Evolutionary conservation across 805 yeast genomes (phyloP).

Genomic region (Zygosaccharomyces bailii): DNA sequence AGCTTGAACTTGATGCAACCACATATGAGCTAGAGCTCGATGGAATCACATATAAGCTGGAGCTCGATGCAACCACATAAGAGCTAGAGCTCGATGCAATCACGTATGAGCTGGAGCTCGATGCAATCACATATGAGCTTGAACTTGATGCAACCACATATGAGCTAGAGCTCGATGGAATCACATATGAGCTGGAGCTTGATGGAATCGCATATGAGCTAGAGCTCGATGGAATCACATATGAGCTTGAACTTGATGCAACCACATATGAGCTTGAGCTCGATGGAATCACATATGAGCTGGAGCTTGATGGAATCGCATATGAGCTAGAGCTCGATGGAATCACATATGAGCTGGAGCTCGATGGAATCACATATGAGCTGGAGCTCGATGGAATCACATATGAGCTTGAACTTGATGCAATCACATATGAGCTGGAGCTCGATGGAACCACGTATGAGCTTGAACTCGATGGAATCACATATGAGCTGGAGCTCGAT

Average conservation of each 20-base stretch:
- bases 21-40: neutral
- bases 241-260: neutral
- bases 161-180: neutral
- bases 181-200: neutral
- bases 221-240: neutral
- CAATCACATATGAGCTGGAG: neutral
- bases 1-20: neutral
- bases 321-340: conserved; percentile 1
- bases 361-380: neutral
- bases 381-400: conserved; percentile 1
- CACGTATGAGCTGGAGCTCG: neutral
- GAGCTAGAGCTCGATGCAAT: neutral
- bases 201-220: neutral
- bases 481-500: neutral
- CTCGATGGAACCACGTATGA: conserved; percentile 1
- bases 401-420: conserved; percentile 1
- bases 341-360: neutral
- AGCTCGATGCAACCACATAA: neutral
- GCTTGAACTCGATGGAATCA: conserved; percentile 1
- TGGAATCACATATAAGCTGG: neutral
- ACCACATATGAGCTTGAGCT: neutral
- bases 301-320: neutral
- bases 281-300: neutral
- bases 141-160: neutral
- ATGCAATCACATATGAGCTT: neutral